Percentiles rank a stretch among this genome's conserved stretches.
phyloP scores from a whole-genome alignment of 192 early-diverging fungal genomes.

The Entophlyctis helioformis region DNA sequence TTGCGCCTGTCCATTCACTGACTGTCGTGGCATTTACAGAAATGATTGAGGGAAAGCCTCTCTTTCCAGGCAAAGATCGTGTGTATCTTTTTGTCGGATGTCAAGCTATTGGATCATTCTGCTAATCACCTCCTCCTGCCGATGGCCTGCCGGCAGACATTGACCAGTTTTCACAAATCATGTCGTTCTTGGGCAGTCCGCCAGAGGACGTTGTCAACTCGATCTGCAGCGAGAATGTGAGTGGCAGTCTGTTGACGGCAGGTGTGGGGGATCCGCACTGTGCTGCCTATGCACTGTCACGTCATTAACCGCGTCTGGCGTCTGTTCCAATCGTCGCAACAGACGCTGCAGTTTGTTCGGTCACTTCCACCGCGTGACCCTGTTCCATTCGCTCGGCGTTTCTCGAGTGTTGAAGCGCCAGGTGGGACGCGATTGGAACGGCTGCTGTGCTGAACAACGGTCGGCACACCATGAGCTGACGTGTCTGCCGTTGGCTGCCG shows the following conservation, averaged over 20 bases:
- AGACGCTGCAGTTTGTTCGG: conserved; percentile 87
- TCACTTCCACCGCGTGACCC: conserved; percentile 68
- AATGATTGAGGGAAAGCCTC: conserved; percentile 89
- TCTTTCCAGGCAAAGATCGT: conserved; percentile 94
- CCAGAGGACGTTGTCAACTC: conserved; percentile 84
- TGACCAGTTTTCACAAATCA: conserved; percentile 92
- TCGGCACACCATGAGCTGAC: too few relatives aligned
- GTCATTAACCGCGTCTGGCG: not conserved
- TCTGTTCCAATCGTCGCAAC: not conserved
- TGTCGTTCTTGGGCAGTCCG: conserved; percentile 82
- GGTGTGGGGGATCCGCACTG: not conserved
- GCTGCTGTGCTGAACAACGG: not conserved
- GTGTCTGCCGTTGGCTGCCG: too few relatives aligned
- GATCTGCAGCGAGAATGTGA: conserved; percentile 83
- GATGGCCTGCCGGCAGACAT: conserved; percentile 47
- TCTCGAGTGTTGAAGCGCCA: conserved; percentile 64
- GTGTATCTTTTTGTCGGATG: conserved; percentile 17
- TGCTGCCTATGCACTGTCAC: conserved; percentile 8
- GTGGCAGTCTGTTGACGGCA: too few relatives aligned
- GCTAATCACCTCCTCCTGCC: not conserved
- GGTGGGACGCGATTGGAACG: conserved; percentile 15
- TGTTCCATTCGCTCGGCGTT: conserved; percentile 70
- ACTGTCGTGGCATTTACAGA: conserved; percentile 30
- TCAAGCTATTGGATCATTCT: conserved; percentile 1
- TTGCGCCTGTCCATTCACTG: not conserved